A percentile compares a stretch with the other conserved stretches of the same genome.
Conservation (phyloP, 108 stramenopile species). For the Pseudonitzschia delicatissima region DNA sequence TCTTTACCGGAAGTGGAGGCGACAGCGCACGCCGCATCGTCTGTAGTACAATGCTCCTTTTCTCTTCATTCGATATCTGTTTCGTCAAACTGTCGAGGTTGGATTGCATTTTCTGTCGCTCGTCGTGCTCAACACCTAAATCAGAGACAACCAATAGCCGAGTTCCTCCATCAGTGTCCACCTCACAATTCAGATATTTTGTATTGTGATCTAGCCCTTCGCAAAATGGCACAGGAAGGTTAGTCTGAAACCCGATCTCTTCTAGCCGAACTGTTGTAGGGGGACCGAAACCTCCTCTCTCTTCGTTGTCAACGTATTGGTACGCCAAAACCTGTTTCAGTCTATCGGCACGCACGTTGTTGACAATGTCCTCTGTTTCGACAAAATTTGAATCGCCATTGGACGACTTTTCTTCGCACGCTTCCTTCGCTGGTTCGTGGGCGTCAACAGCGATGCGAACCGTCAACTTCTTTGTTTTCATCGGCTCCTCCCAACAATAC, state of each 20-base stretch:
- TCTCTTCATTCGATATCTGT: conserved; percentile 45
- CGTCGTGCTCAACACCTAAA: conserved; percentile 35
- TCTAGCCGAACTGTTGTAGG: conserved; percentile 72
- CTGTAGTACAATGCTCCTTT: conserved; percentile 27
- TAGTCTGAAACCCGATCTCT: conserved; percentile 76
- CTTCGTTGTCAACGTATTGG: conserved; percentile 67
- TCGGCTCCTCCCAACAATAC: conserved; percentile 90
- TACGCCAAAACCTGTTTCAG: conserved; percentile 40
- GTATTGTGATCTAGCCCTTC: conserved; percentile 9
- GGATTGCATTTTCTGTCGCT: conserved; percentile 34
- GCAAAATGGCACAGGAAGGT: conserved; percentile 53
- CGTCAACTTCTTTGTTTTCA: conserved; percentile 77
- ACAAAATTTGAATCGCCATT: background rate
- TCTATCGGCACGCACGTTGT: conserved; percentile 9
- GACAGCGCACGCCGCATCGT: conserved; percentile 20
- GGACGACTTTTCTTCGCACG: conserved; percentile 3
- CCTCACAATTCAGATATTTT: conserved; percentile 51
- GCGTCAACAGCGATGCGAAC: conserved; percentile 55
- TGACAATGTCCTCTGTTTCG: conserved; percentile 13
- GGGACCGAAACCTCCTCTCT: conserved; percentile 65
- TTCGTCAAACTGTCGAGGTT: conserved; percentile 51
- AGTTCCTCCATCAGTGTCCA: conserved; percentile 84
- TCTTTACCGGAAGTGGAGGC: background rate
- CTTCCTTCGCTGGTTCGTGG: conserved; percentile 18
- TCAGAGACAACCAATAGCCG: conserved; percentile 76